phyloP scores from a whole-genome alignment of 106 monocot genomes.

The Cymbidium sinense region DNA sequence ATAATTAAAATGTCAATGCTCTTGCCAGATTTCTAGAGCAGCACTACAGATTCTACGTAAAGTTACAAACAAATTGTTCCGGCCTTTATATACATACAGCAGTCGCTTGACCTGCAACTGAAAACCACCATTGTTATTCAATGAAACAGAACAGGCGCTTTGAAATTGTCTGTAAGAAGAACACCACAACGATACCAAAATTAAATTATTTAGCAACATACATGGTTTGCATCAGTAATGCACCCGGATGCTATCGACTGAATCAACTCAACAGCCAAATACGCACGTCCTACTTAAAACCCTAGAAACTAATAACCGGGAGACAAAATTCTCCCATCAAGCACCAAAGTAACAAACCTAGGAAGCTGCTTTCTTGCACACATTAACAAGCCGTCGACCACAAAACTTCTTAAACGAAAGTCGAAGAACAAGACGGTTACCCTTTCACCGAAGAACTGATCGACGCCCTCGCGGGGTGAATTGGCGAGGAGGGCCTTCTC shows the following conservation, averaged over 20 bases:
- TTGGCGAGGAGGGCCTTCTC: background rate
- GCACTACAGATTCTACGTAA: background rate
- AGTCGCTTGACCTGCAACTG: constrained; percentile 1
- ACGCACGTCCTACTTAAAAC: background rate
- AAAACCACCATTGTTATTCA: background rate
- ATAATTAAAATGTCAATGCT: constrained; percentile 4
- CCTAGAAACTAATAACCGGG: background rate
- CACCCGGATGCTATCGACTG: background rate
- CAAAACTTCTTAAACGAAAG: background rate
- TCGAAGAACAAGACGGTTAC: background rate
- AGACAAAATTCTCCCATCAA: background rate
- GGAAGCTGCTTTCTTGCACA: background rate
- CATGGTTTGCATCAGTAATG: background rate
- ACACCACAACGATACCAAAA: background rate
- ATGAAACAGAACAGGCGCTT: background rate
- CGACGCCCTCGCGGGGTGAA: background rate
- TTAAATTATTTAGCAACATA: background rate
- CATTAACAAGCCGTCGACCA: background rate
- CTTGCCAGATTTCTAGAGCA: constrained; percentile 1
- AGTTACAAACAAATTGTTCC: background rate
- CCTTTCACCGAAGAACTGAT: background rate
- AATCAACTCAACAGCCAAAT: background rate
- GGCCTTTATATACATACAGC: background rate
- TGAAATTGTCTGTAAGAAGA: background rate
- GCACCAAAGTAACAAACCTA: background rate